Evolutionary conservation across 768 basidiomycete species (phyloP).

Genomic region (Mycena maculata): DNA sequence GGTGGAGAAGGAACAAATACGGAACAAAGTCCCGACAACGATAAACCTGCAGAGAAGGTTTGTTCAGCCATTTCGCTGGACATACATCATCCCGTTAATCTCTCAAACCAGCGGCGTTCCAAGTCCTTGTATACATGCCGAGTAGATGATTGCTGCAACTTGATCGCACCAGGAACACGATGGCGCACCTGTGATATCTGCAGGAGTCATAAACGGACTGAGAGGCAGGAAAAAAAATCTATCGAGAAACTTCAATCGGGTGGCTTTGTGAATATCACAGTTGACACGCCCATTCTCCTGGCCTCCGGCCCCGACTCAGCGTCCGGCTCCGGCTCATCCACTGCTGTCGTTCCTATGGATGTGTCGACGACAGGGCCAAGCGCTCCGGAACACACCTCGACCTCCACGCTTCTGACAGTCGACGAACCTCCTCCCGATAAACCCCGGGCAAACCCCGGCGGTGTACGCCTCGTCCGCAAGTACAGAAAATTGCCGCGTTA

Average conservation of each 20-base stretch:
- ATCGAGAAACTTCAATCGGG: not conserved
- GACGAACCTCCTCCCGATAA: conserved; percentile 19
- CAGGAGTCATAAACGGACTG: conserved; percentile 47
- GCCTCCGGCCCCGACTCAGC: not conserved
- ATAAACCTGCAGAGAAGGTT: conserved; percentile 22
- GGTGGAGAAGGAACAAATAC: not conserved
- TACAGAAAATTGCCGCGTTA: conserved; percentile 23
- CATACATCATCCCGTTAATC: not conserved
- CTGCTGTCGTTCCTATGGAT: not conserved
- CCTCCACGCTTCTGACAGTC: conserved; percentile 18
- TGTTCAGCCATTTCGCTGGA: not conserved
- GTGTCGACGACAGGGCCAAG: not conserved
- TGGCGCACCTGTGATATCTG: conserved; percentile 65
- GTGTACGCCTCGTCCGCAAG: conserved; percentile 11
- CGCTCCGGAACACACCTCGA: conserved; percentile 16
- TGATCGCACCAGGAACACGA: conserved; percentile 53
- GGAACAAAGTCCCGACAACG: not conserved
- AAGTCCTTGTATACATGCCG: conserved; percentile 46
- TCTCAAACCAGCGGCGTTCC: not conserved
- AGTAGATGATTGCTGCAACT: conserved; percentile 55
- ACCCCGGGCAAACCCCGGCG: not conserved
- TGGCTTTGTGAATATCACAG: conserved; percentile 9
- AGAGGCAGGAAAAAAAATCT: conserved; percentile 38
- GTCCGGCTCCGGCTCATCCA: not conserved
- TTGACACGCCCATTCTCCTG: not conserved